Conservation (phyloP, 2,329 filamentous ascomycete species). For the Aspergillus jensenii region DNA sequence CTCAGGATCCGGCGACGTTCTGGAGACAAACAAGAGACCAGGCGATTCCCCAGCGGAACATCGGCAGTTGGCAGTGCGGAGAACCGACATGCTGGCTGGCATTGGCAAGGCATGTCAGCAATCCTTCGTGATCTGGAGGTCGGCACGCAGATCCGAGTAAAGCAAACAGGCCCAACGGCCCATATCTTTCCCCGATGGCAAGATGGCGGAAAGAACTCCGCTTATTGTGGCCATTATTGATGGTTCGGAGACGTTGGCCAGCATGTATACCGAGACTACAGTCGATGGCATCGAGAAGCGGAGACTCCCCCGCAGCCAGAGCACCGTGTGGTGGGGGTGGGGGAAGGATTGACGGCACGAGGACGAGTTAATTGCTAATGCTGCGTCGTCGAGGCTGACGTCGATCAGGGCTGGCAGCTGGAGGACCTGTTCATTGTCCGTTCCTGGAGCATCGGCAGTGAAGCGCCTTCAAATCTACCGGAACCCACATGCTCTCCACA, state of each 20-base stretch:
- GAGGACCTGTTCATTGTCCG: background rate
- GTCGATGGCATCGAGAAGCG: background rate
- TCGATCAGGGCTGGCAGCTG: no score
- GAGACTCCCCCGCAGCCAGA: background rate
- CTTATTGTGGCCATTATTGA: background rate
- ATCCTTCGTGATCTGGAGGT: background rate
- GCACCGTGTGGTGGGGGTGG: background rate
- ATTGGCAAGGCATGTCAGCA: background rate
- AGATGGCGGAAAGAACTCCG: background rate
- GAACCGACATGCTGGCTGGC: background rate
- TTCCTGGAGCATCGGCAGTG: background rate
- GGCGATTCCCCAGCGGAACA: background rate
- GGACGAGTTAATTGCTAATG: no score
- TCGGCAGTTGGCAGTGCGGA: constrained; percentile 6
- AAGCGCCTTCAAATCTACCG: background rate
- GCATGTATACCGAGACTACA: background rate
- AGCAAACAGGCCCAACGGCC: background rate
- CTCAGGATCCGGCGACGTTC: background rate
- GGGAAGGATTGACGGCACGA: no score
- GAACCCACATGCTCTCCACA: background rate
- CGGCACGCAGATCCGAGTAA: background rate
- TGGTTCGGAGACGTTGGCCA: background rate
- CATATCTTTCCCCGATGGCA: background rate
- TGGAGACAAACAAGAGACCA: background rate
- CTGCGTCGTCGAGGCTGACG: no score